Evolutionary conservation across 345 rosid genomes (phyloP).

Genomic region (Schrenkiella parvula): DNA sequence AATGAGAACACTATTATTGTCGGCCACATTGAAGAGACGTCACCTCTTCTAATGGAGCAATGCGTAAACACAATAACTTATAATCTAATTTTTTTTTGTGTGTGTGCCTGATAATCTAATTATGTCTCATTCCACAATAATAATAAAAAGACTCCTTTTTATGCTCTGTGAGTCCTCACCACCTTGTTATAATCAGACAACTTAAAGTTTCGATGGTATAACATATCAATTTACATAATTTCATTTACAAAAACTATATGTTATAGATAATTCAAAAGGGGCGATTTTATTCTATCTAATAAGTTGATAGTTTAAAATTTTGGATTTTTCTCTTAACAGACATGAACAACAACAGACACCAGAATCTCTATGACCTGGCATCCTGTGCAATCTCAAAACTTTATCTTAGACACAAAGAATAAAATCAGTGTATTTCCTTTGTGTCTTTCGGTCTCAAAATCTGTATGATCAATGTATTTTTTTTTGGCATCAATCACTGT

Average conservation of each 20-base stretch:
- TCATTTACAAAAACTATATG: neutral
- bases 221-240: neutral
- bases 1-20: conserved; percentile 13
- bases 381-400: neutral
- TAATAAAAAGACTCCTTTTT: neutral
- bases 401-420: conserved; percentile 2
- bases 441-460: neutral
- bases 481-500: too few relatives aligned
- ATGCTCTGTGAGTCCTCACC: neutral
- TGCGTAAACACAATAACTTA: neutral
- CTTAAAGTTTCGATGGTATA: neutral
- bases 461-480: neutral
- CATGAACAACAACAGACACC: conserved; percentile 24
- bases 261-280: neutral
- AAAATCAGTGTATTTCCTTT: neutral
- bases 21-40: conserved; percentile 19
- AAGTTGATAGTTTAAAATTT: neutral
- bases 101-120: too few relatives aligned
- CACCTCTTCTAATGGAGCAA: neutral
- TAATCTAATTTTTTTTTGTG: too few relatives aligned
- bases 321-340: neutral
- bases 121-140: conserved; percentile 19
- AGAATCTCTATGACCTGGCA: conserved; percentile 11
- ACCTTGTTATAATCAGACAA: conserved; percentile 5
- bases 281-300: neutral